phyloP scores from a whole-genome alignment of 331 rosid genomes.

The Telfairia occidentalis region DNA sequence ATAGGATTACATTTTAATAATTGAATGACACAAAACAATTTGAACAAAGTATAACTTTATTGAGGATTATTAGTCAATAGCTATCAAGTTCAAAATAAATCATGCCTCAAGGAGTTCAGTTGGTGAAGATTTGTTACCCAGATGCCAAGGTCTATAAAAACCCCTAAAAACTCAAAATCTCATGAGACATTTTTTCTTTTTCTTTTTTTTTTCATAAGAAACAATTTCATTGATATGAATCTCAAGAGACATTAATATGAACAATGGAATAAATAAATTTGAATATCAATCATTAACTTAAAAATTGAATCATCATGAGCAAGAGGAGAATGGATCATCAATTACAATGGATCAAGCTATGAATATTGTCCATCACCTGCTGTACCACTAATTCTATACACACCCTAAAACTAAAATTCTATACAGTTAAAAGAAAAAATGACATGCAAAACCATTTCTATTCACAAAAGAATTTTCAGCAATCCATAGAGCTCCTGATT shows the following conservation, averaged over 20 bases:
- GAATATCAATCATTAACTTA: background rate
- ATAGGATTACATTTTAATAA: too few species aligned
- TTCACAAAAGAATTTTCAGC: conserved; percentile 13
- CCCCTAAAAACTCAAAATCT: background rate
- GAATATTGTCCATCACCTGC: background rate
- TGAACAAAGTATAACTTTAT: background rate
- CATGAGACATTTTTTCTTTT: too few species aligned
- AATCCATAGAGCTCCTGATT: conserved; percentile 8
- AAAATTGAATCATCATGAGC: background rate
- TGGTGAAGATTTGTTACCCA: background rate
- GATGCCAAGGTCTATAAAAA: background rate
- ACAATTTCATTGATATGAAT: too few species aligned
- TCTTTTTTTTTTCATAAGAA: too few species aligned
- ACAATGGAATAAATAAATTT: background rate
- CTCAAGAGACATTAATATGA: background rate
- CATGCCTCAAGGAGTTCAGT: background rate
- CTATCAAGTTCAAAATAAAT: background rate
- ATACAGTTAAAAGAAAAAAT: conserved; percentile 28
- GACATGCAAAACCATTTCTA: conserved; percentile 15
- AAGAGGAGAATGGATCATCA: background rate
- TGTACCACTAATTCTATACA: conserved; percentile 7
- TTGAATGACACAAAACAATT: too few species aligned
- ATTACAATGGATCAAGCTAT: background rate
- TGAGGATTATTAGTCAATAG: background rate
- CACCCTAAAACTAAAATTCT: conserved; percentile 18